A percentile compares a stretch with the other conserved stretches of the same genome.
phyloP scores from a whole-genome alignment of 2,329 filamentous ascomycete species.

The Lasiodiplodia sp. region DNA sequence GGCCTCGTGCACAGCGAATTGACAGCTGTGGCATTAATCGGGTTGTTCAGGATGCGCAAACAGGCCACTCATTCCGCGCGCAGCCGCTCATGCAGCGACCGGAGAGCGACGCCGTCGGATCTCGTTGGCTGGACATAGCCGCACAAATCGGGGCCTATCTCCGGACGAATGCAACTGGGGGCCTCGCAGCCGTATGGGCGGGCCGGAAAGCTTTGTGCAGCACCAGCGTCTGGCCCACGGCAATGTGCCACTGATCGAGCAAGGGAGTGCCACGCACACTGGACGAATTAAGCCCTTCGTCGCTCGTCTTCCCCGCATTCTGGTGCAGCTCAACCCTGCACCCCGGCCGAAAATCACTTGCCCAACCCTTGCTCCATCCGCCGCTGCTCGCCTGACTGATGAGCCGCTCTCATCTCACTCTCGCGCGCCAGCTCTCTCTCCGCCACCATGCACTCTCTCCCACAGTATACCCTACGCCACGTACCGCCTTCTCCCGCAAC shows the following conservation, averaged over 20 bases:
- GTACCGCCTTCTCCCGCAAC: slow-evolving; percentile 27
- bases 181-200: slow-evolving; percentile 3
- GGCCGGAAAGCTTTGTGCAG: slow-evolving; percentile 16
- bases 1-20: neutral
- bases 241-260: slow-evolving; percentile 10
- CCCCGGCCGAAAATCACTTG: slow-evolving; percentile 19
- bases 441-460: slow-evolving; percentile 15
- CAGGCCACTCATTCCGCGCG: neutral
- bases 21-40: neutral
- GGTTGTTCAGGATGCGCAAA: neutral
- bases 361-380: slow-evolving; percentile 10
- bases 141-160: slow-evolving; percentile 13
- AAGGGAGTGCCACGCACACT: slow-evolving; percentile 2
- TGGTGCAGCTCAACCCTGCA: slow-evolving; percentile 14
- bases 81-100: neutral
- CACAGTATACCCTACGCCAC: slow-evolving; percentile 27
- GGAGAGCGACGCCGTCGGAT: neutral
- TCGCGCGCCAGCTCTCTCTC: slow-evolving; percentile 30
- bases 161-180: slow-evolving; percentile 5
- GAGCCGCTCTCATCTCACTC: slow-evolving; percentile 23
- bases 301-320: slow-evolving; percentile 18
- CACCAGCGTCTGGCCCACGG: slow-evolving; percentile 9
- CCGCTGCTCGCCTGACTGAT: slow-evolving; percentile 25
- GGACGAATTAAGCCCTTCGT: neutral
- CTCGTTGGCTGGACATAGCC: neutral